Conservation (phyloP, 805 yeast genomes). For the Metschnikowia proteae region DNA sequence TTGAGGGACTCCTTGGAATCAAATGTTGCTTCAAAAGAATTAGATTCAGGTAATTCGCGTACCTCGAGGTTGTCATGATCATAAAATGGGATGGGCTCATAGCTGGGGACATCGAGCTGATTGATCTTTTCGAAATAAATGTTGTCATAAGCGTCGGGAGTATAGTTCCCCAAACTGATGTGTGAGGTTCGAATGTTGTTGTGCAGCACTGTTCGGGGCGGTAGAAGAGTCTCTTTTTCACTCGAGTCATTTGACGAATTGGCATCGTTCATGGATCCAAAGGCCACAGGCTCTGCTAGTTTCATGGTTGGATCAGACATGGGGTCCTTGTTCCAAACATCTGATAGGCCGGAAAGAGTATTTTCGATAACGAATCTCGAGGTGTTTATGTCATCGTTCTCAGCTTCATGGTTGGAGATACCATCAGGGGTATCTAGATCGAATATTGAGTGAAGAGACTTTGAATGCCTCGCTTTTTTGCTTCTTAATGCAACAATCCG, state of each 20-base stretch:
- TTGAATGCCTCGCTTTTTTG: conserved; percentile 1
- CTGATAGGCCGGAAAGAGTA: conserved; percentile 17
- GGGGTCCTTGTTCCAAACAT: conserved; percentile 2
- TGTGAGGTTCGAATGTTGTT: conserved; percentile 9
- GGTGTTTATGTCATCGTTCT: conserved; percentile 10
- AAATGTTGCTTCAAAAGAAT: not conserved
- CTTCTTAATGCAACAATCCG: conserved; percentile 24
- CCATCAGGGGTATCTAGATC: conserved; percentile 10
- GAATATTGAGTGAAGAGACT: conserved; percentile 5
- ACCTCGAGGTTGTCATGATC: conserved; percentile 4
- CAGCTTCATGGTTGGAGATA: not conserved
- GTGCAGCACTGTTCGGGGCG: not conserved
- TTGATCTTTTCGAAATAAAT: conserved; percentile 13
- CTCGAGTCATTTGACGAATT: conserved; percentile 13
- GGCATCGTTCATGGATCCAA: conserved; percentile 11
- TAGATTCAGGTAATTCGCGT: not conserved
- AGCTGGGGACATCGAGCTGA: conserved; percentile 14
- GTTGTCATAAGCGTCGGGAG: conserved; percentile 7
- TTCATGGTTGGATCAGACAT: not conserved
- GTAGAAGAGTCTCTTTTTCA: conserved; percentile 10
- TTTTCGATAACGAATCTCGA: conserved; percentile 17
- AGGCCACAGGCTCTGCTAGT: conserved; percentile 18
- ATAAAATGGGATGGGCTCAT: conserved; percentile 12
- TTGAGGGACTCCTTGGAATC: not conserved
- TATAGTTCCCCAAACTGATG: conserved; percentile 4